These are phyloP conservation scores for Udeniomyces megalosporus DNA, from an alignment of 768 basidiomycete species.

Conservation along the genomic window DNA sequence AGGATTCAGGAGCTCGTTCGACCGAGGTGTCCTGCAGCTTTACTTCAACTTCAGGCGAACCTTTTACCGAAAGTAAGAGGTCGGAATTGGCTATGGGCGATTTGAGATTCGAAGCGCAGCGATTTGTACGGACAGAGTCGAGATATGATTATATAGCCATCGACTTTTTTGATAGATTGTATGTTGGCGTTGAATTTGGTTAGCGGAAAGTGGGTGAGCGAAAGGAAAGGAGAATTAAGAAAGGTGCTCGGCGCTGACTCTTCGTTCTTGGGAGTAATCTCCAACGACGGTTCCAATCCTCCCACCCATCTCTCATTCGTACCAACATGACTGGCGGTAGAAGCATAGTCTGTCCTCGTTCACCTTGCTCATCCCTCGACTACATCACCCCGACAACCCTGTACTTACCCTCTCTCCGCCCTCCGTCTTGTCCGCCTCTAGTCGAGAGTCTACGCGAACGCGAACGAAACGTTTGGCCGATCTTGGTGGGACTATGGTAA, in stretches of 20 bases:
- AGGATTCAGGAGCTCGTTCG: conserved; percentile 92
- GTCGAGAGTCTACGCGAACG: conserved; percentile 55
- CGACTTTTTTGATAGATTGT: no score
- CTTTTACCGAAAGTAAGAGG: conserved; percentile 33
- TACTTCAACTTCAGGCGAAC: conserved; percentile 95
- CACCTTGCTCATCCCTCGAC: background rate
- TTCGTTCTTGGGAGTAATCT: no score
- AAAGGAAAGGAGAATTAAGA: no score
- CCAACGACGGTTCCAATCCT: no score
- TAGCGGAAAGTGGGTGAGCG: no score
- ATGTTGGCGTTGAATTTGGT: no score
- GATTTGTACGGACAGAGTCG: no score
- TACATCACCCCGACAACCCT: no score
- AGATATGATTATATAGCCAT: no score
- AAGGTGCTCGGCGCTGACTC: no score
- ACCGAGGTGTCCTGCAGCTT: conserved; percentile 83
- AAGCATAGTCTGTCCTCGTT: background rate
- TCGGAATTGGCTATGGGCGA: no score
- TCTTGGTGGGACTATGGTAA: conserved; percentile 93
- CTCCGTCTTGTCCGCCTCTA: background rate
- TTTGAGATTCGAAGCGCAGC: no score
- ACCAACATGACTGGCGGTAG: background rate
- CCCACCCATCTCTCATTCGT: background rate
- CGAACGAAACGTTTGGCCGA: conserved; percentile 70
- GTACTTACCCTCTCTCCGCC: background rate